phyloP scores from a whole-genome alignment of 768 basidiomycete genomes.

The Trametes cingulata region DNA sequence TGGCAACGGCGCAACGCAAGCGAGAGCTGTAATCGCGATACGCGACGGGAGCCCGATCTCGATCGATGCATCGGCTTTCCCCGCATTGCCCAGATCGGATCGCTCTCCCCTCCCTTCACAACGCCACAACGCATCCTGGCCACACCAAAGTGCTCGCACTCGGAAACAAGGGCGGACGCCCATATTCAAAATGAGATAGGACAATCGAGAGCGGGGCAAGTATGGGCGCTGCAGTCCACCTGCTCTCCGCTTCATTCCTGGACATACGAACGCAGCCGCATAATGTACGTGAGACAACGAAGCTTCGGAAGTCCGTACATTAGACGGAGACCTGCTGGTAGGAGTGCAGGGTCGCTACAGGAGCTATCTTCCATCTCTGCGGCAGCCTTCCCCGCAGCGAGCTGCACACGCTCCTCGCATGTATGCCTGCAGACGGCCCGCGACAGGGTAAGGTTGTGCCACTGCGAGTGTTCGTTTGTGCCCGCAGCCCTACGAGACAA shows the following conservation, averaged over 20 bases:
- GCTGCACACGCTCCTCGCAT: slow-evolving; percentile 6
- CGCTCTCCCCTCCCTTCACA: slow-evolving; percentile 6
- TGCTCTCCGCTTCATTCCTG: background rate
- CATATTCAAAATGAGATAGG: background rate
- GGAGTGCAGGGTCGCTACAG: background rate
- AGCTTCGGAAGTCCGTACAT: background rate
- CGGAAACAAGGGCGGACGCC: background rate
- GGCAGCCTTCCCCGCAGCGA: background rate
- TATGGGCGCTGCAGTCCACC: too few species aligned
- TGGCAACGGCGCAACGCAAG: slow-evolving; percentile 8
- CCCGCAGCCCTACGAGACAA: background rate
- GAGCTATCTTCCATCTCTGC: background rate
- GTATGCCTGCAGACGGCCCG: slow-evolving; percentile 5
- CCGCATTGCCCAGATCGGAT: slow-evolving; percentile 18
- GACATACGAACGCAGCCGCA: background rate
- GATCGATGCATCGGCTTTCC: slow-evolving; percentile 19
- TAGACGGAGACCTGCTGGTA: background rate
- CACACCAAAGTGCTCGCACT: background rate
- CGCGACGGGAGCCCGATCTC: slow-evolving; percentile 9
- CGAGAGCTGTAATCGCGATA: slow-evolving; percentile 12
- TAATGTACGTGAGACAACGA: slow-evolving; percentile 8
- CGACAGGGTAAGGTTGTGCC: slow-evolving; percentile 7
- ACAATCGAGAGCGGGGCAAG: background rate
- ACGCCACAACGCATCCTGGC: slow-evolving; percentile 5
- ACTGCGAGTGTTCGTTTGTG: slow-evolving; percentile 3